Percentiles rank a stretch among this genome's conserved stretches.
These are phyloP conservation scores for Paramecium primaurelia DNA, from an alignment of 73 alveolate species.

Conservation along the genomic window DNA sequence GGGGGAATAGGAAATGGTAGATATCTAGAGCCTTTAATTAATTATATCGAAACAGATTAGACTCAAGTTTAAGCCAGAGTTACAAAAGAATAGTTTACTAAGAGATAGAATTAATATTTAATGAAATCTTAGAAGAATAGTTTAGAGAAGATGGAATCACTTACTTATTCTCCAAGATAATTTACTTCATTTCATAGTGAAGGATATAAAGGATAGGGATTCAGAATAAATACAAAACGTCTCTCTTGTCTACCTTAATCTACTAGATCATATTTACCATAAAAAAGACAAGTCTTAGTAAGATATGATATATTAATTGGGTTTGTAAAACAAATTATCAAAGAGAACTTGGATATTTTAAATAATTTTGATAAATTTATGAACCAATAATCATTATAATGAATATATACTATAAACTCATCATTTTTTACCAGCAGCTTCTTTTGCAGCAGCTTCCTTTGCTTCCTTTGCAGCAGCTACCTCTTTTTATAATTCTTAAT, in stretches of 20 bases:
- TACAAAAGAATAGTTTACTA: background rate
- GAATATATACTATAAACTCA: background rate
- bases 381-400: background rate
- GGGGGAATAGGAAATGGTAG: slow-evolving; percentile 48
- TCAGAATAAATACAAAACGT: background rate
- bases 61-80: background rate
- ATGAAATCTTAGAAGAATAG: background rate
- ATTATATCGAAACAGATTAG: background rate
- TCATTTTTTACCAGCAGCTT: background rate
- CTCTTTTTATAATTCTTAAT: slow-evolving; percentile 3
- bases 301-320: slow-evolving; percentile 45
- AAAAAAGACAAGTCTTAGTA: slow-evolving; percentile 7
- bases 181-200: background rate
- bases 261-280: background rate
- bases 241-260: background rate
- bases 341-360: background rate
- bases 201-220: background rate
- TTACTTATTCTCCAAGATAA: background rate
- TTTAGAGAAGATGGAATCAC: background rate
- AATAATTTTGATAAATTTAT: background rate
- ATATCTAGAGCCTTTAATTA: background rate
- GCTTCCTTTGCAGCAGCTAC: slow-evolving; percentile 8
- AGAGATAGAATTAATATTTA: background rate
- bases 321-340: background rate
- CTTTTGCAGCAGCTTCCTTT: background rate